phyloP scores from a whole-genome alignment of 1,284 basidiomycete genomes.

The Apiotrichum mycotoxinovorans region DNA sequence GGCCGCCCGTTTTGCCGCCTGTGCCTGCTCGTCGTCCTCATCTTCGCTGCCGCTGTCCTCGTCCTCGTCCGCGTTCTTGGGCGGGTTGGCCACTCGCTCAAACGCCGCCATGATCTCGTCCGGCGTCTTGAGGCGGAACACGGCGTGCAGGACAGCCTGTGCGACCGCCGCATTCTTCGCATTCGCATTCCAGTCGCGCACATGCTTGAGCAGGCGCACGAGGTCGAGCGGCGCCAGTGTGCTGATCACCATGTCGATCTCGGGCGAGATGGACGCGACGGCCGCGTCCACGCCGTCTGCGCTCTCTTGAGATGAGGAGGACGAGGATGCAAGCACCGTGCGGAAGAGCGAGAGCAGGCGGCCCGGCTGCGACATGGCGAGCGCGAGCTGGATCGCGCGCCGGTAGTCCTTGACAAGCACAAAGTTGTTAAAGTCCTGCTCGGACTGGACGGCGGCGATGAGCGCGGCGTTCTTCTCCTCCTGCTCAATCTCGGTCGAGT shows the following conservation, averaged over 20 bases:
- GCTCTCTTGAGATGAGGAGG: no score
- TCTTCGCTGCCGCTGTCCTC: conserved; percentile 36
- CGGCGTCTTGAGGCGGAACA: conserved; percentile 70
- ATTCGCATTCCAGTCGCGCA: conserved; percentile 90
- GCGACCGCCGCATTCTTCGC: conserved; percentile 81
- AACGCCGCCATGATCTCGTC: conserved; percentile 75
- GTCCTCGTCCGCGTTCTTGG: conserved; percentile 23
- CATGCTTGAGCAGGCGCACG: conserved; percentile 73
- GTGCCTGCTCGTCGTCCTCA: conserved; percentile 32
- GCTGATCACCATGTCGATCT: conserved; percentile 77
- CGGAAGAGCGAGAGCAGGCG: conserved; percentile 78
- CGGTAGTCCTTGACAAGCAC: conserved; percentile 83
- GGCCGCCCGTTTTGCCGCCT: conserved; percentile 15
- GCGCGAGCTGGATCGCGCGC: conserved; percentile 82
- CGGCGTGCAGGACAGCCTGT: conserved; percentile 76
- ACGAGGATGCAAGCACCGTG: conserved; percentile 51
- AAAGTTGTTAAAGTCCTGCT: conserved; percentile 93
- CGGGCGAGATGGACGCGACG: conserved; percentile 60
- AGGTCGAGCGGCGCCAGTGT: conserved; percentile 70
- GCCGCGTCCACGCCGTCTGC: conserved; percentile 4
- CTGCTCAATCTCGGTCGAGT: conserved; percentile 75
- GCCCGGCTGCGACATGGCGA: conserved; percentile 89
- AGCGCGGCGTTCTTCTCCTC: conserved; percentile 66
- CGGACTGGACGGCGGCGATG: conserved; percentile 70
- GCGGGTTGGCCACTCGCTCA: conserved; percentile 33